These are phyloP conservation scores for Claviceps monticola DNA, from an alignment of 2,329 filamentous ascomycete species.

Conservation along the genomic window DNA sequence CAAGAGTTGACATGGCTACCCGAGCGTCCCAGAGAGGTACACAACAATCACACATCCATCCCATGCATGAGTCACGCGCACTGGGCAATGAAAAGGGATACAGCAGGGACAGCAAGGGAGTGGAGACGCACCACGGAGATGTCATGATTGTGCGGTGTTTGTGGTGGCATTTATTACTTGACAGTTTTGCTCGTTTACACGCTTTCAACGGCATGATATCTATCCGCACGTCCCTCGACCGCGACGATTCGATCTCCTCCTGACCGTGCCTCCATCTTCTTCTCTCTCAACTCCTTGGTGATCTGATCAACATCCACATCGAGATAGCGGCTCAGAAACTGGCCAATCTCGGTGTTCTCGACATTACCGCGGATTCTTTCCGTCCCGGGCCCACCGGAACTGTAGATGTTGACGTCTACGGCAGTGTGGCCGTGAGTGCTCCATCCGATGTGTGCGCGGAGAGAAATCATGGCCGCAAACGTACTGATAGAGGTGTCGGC, in stretches of 20 bases:
- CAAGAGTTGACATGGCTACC: too few species aligned
- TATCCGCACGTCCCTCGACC: not conserved
- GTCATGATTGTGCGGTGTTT: too few species aligned
- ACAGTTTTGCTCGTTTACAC: too few species aligned
- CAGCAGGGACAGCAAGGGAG: too few species aligned
- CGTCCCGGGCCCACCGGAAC: slow-evolving; percentile 52
- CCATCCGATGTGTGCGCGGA: slow-evolving; percentile 85
- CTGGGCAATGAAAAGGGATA: too few species aligned
- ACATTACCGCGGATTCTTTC: slow-evolving; percentile 66
- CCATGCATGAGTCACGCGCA: too few species aligned
- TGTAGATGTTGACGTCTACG: slow-evolving; percentile 94
- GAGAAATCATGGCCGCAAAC: slow-evolving; percentile 76
- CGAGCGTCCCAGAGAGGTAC: too few species aligned
- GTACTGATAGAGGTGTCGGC: slow-evolving; percentile 39
- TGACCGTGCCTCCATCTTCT: slow-evolving; percentile 28
- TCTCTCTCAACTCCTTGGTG: slow-evolving; percentile 58
- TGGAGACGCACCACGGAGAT: too few species aligned
- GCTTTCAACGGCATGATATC: not conserved
- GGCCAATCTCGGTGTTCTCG: slow-evolving; percentile 86
- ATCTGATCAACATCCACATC: slow-evolving; percentile 65
- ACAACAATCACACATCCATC: too few species aligned
- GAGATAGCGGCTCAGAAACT: slow-evolving; percentile 68
- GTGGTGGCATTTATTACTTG: too few species aligned
- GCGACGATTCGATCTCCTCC: not conserved
- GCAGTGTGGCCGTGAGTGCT: slow-evolving; percentile 85